Base-by-base conservation (phyloP, 2,329 filamentous ascomycete species). In the Arthrocladium fulminans region DNA sequence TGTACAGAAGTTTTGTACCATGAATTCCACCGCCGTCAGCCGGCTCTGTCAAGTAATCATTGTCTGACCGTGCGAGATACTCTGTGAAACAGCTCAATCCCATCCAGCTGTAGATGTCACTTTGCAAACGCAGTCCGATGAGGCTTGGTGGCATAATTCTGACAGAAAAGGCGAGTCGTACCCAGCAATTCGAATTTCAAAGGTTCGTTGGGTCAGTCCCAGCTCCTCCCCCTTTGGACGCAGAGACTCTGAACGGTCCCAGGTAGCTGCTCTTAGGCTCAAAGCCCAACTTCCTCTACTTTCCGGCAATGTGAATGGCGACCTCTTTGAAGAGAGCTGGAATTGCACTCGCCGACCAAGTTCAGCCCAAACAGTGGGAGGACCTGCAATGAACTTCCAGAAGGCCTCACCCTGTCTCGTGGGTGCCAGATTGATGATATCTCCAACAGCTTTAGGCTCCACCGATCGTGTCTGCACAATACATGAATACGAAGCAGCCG, bases 61-160 rank as follows among this genome's bases (percentile, higher is more conserved):
- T 59, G 29, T 74, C 60, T 12, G 62, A 57, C 45, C 72, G 65
- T 1, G 61, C 63, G 25, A 73, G 57, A 67, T 69, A 75, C 56
- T 76, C 69, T 1, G 69, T 67, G 57, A 73, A 70, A 44, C 73
- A 66, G 6, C 55, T 58, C 6, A 75, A 60, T 3, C 67, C 68
- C 60, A 75, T 72, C 74, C 73, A 76, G 53, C 70, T 63, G 51
- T 74, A 65, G 50, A 76, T 71, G 51, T 76, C 70, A 49, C 66
- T n/a, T 69, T 17, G 64, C 60, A 52, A 74, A 76, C 13, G 63
- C 61, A 38, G 68, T 65, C 27, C 71, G 68, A 44, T 63, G 60
- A 32, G 64, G 62, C 17, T 61, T 60, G 47, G 65, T 60, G 30
- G 51, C 55, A 3, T 57, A 63, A 19, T 58, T 30, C 52, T 62